Base-by-base conservation (phyloP, 352 stramenopile species). In the Phytopythium vexans region DNA sequence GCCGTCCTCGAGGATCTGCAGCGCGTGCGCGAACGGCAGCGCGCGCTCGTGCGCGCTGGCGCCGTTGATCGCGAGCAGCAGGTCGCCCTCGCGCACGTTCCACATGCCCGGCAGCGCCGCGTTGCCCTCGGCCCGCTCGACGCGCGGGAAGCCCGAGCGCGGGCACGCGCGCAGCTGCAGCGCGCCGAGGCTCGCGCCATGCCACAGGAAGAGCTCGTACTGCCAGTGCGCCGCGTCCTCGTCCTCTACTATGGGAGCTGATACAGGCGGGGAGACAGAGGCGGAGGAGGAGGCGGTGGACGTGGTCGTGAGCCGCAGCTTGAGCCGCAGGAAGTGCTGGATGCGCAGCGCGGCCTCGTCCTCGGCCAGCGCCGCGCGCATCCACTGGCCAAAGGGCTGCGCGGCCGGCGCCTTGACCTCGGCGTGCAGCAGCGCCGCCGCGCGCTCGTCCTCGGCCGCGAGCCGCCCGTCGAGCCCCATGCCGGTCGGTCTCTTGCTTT, bases 171-270 rank as follows among this genome's bases (percentile, higher is more conserved):
- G 61, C 35, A 89, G 84, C 43, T 70, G 52, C 16, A 87, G 41
- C 0, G 45, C 67, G 12, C 78, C 78, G 9, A 87, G 62, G 43
- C 66, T 66, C 4, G 68, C 69, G 49, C 78, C 78, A 50, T 89
- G 73, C 75, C 73, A 87, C 8, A 89, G 63, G 21, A 86, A 66
- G 47, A 89, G 67, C 6, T 86, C 74, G 57, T 82, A 83, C 46
- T 81, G 64, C 39, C 71, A 31, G 45, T 75, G 63, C 16, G 73
- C 58, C 10, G 68, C 57, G 33, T 86, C 69, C 7, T 79, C 58
- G 40, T 78, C 68, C 1, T 63, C 62, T 2, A 14, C 52, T 52
- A 11, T 52, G 62, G 16, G 60, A 36, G 54, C 41, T 41, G 43
- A n/a, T n/a, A n/a, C 64, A 31, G 53, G 56, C 0, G 41, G 56